Percentiles rank a stretch among this genome's conserved stretches.
These are phyloP conservation scores for Xylaria flabelliformis DNA, from an alignment of 495 filamentous ascomycete species.

Conservation along the genomic window DNA sequence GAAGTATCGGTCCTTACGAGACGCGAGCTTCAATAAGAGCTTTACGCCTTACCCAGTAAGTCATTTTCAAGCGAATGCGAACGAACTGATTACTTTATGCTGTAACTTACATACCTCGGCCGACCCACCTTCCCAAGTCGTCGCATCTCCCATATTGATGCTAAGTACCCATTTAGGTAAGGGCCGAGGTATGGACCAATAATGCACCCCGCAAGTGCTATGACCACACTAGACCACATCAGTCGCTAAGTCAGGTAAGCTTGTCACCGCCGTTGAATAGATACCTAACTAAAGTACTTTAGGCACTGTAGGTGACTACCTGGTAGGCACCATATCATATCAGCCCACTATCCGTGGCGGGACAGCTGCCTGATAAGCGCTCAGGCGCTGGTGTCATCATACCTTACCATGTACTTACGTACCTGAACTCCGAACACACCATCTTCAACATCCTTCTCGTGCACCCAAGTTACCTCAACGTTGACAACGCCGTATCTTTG, in stretches of 20 bases:
- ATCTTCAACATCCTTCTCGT: not conserved
- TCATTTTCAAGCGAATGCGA: constrained; percentile 16
- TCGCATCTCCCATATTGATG: not conserved
- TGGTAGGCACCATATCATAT: not conserved
- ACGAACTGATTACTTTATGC: constrained; percentile 7
- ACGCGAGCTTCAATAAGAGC: constrained; percentile 1
- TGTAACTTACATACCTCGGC: constrained; percentile 15
- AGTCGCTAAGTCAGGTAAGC: not conserved
- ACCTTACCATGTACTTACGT: constrained; percentile 12
- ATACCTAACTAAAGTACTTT: not conserved
- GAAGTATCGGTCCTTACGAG: not conserved
- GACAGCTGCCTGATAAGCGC: not conserved
- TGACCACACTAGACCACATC: not conserved
- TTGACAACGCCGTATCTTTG: not conserved
- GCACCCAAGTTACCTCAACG: not conserved
- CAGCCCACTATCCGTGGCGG: not conserved
- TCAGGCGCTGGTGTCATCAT: constrained; percentile 8
- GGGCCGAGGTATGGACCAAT: constrained; percentile 5
- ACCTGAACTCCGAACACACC: not conserved
- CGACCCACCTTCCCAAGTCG: constrained; percentile 16
- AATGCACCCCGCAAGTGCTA: constrained; percentile 22
- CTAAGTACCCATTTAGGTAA: not conserved
- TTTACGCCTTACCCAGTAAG: not conserved
- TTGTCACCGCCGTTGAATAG: not conserved
- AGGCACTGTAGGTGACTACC: too few relatives aligned